Conservation (phyloP, 768 basidiomycete species). For the Tricholomella constricta region DNA sequence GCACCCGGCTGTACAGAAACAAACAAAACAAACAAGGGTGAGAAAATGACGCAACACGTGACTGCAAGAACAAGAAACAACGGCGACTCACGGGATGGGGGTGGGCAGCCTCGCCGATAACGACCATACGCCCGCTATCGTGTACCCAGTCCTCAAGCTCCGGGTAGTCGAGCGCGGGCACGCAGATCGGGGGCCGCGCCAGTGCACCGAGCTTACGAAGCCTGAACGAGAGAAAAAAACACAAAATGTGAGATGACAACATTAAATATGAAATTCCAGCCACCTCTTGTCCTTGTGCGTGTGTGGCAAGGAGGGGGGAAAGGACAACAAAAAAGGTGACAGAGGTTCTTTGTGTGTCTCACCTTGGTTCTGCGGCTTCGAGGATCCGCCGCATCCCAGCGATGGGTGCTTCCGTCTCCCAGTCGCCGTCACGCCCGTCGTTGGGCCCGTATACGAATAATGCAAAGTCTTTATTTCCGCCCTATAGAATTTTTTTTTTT, state of each 20-base stretch:
- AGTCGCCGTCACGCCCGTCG: constrained; percentile 31
- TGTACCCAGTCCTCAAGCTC: constrained; percentile 58
- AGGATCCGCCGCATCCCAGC: constrained; percentile 32
- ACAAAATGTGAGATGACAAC: too few relatives aligned
- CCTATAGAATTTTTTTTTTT: constrained; percentile 33
- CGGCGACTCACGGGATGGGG: constrained; percentile 48
- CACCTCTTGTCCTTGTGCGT: too few relatives aligned
- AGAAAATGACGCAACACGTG: too few relatives aligned
- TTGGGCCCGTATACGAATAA: constrained; percentile 32
- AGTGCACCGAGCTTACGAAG: constrained; percentile 39
- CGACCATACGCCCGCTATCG: constrained; percentile 41
- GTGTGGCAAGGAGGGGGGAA: too few relatives aligned
- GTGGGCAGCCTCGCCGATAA: constrained; percentile 62
- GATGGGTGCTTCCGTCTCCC: constrained; percentile 31
- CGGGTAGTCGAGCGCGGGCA: constrained; percentile 39
- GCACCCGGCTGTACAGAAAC: constrained; percentile 48
- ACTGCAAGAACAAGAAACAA: neutral
- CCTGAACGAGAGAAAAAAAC: constrained; percentile 16
- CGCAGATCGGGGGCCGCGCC: constrained; percentile 32
- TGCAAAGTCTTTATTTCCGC: constrained; percentile 32
- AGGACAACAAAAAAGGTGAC: too few relatives aligned
- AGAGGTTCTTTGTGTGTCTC: constrained; percentile 11
- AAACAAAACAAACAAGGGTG: neutral
- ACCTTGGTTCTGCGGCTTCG: constrained; percentile 41
- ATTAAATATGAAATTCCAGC: too few relatives aligned